Base-by-base conservation (phyloP, 257 asterid genomes). In the Solanum pennellii region DNA sequence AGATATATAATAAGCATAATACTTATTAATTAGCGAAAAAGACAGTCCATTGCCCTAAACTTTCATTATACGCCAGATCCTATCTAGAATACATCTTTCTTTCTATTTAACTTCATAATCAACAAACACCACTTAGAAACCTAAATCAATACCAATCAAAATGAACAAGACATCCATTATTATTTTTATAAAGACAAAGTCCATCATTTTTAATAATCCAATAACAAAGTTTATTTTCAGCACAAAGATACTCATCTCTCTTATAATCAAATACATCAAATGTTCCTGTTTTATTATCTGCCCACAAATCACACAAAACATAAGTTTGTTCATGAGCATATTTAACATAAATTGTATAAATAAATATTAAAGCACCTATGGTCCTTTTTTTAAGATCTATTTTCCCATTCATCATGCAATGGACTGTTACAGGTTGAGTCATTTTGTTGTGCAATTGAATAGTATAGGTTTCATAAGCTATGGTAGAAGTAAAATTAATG, bases 31-130 rank as follows among this genome's bases (percentile, higher is more conserved):
- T 6, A 49, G 21, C 21, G 6, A 0, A 0, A 15, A 49, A 6
- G 6, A 49, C 8, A 0, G 9, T 49, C 1, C 0, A 13, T 0
- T 15, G 14, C 13, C 25, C 3, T 8, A 72, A 72, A 2, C 14
- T 72, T 11, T 72, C 7, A 7, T 4, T 18, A 72, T 72, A 5
- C 27, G 15, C 0, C 5, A 14, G 2, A 72, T 72, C 12, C 2
- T 13, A 16, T 3, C 33, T 8, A 31, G 25, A 71, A 71, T 37
- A 71, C 23, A 33, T 31, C 12, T 49, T 47, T 47, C 56, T 13
- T 47, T 47, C 18, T 47, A 47, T 13, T 47, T 47, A 47, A 47
- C 56, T 47, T 13, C 79, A 35, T 72, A 31, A 4, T 21, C 79
- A 72, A 3, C 41, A 72, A 72, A 72, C 79, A 68, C 18, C 45